A percentile compares a stretch with the other conserved stretches of the same genome.
Conservation (phyloP, 345 rosid genomes). For the Dipteronia sinensis region DNA sequence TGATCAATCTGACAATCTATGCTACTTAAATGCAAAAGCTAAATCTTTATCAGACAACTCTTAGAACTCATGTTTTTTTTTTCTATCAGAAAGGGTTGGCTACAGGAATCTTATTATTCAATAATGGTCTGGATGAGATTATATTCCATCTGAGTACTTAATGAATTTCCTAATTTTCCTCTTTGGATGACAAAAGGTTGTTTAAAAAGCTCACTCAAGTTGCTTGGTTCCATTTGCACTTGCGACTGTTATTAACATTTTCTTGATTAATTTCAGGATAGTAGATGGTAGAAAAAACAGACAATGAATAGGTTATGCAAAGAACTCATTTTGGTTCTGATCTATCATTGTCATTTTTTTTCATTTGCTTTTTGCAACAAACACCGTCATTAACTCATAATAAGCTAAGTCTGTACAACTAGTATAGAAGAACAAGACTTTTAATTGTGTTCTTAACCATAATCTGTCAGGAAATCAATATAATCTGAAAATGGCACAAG, state of each 20-base stretch:
- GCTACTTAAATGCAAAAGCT: slow-evolving; percentile 25
- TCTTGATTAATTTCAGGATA: not conserved
- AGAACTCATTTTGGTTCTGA: not conserved
- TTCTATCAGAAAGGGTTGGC: not conserved
- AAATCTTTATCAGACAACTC: slow-evolving; percentile 21
- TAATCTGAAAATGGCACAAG: slow-evolving; percentile 12
- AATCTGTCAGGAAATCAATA: slow-evolving; percentile 12
- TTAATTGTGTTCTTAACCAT: not conserved
- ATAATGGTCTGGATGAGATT: slow-evolving; percentile 7
- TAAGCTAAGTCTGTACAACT: not conserved
- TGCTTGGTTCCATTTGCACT: slow-evolving; percentile 3
- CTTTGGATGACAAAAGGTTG: not conserved
- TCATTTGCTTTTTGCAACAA: not conserved
- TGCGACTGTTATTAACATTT: too few relatives aligned
- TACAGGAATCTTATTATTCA: not conserved
- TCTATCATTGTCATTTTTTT: not conserved
- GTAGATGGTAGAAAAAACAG: too few relatives aligned
- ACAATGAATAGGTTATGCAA: too few relatives aligned
- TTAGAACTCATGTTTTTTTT: not conserved
- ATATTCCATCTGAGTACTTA: slow-evolving; percentile 1
- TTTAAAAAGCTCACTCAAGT: not conserved
- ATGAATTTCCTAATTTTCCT: not conserved
- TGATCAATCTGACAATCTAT: not conserved
- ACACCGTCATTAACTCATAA: not conserved
- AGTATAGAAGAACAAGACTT: not conserved